Conservation (phyloP, 306 rosid species). For the Delonix regia region DNA sequence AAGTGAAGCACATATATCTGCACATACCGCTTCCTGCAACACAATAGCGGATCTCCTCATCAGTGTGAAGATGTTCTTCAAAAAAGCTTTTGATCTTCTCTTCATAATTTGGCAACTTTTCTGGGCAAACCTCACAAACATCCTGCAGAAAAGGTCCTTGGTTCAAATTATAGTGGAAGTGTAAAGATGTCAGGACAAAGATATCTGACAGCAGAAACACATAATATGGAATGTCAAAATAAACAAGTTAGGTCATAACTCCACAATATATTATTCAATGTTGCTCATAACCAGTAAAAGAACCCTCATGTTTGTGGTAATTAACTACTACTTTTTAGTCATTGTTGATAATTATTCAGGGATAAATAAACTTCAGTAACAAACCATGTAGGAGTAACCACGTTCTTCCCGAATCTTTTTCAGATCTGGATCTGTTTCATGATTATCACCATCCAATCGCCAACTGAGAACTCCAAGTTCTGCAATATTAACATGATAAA, state of each 20-base stretch:
- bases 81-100: constrained; percentile 86
- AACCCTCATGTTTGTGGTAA: not conserved
- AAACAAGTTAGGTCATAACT: not conserved
- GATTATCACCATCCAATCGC: constrained; percentile 81
- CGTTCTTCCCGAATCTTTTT: constrained; percentile 73
- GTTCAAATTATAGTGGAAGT: not conserved
- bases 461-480: constrained; percentile 99
- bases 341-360: not conserved
- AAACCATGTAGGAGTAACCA: constrained; percentile 86
- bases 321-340: not conserved
- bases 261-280: not conserved
- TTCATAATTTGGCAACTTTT: constrained; percentile 93
- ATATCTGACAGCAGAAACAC: not conserved
- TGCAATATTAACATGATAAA: constrained; percentile 39
- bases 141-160: constrained; percentile 52
- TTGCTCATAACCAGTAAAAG: not conserved
- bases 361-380: constrained; percentile 25
- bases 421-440: constrained; percentile 47
- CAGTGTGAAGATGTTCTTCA: constrained; percentile 95
- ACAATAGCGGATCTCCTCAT: constrained; percentile 92
- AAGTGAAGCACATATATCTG: constrained; percentile 1
- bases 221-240: not conserved
- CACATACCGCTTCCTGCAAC: constrained; percentile 93
- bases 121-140: constrained; percentile 92
- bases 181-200: not conserved